Percentiles rank a stretch among this genome's conserved stretches.
Evolutionary conservation across 2,329 filamentous ascomycete species (phyloP).

Genomic region (Colletotrichum tabaci): DNA sequence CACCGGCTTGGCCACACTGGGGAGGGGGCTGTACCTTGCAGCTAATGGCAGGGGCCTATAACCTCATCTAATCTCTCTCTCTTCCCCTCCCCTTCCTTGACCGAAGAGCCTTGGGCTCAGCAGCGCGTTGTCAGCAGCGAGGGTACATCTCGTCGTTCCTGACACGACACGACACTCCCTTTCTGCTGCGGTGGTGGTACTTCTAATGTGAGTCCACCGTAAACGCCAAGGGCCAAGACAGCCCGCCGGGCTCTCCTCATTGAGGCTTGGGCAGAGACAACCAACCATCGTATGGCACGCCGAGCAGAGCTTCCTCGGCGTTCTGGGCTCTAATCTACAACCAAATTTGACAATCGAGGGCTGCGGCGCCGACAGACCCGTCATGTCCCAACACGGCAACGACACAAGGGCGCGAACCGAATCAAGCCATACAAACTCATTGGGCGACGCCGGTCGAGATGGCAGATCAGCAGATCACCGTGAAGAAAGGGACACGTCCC

Average conservation of each 20-base stretch:
- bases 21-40: slow-evolving; percentile 36
- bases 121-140: neutral
- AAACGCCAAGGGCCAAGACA: slow-evolving; percentile 35
- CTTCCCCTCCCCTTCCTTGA: neutral
- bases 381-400: slow-evolving; percentile 13
- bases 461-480: slow-evolving; percentile 15
- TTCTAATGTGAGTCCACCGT: slow-evolving; percentile 13
- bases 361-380: slow-evolving; percentile 21
- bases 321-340: slow-evolving; percentile 43
- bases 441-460: slow-evolving; percentile 19
- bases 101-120: slow-evolving; percentile 4
- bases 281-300: slow-evolving; percentile 38
- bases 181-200: neutral
- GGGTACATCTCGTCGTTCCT: slow-evolving; percentile 16
- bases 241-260: slow-evolving; percentile 13
- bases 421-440: slow-evolving; percentile 8
- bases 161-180: neutral
- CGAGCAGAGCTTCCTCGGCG: slow-evolving; percentile 35
- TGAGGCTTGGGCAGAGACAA: slow-evolving; percentile 17
- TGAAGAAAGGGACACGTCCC: slow-evolving; percentile 18
- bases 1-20: slow-evolving; percentile 30
- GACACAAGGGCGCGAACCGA: slow-evolving; percentile 5
- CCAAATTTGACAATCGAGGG: slow-evolving; percentile 29
- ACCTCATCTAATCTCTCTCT: slow-evolving; percentile 23
- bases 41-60: slow-evolving; percentile 23